Evolutionary conservation across 805 yeast species (phyloP).

Genomic region (Starmerella scarabaei): DNA sequence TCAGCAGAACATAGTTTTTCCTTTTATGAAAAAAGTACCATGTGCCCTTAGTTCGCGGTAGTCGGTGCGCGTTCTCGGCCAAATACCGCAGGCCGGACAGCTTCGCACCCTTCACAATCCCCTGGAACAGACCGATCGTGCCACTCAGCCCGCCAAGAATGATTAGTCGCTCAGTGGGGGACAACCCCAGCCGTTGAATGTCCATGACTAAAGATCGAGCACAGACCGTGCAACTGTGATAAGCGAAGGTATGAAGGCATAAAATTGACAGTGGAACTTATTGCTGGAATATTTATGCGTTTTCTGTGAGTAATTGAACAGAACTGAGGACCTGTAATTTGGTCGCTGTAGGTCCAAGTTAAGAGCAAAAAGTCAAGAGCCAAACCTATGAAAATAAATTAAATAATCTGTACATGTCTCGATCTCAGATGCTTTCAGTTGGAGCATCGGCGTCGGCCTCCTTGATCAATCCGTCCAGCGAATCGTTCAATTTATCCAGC

Average conservation of each 20-base stretch:
- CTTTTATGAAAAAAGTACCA: constrained; percentile 84
- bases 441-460: background rate
- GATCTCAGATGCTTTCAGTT: too few relatives aligned
- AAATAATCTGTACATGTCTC: too few relatives aligned
- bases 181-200: constrained; percentile 13
- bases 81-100: constrained; percentile 45
- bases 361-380: too few relatives aligned
- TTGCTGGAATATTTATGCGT: too few relatives aligned
- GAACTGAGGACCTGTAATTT: too few relatives aligned
- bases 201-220: too few relatives aligned
- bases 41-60: constrained; percentile 65
- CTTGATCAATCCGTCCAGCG: constrained; percentile 17
- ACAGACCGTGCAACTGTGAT: too few relatives aligned
- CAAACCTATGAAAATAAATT: too few relatives aligned
- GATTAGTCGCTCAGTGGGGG: constrained; percentile 12
- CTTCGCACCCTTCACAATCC: constrained; percentile 48
- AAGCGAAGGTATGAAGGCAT: too few relatives aligned
- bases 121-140: constrained; percentile 29
- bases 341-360: too few relatives aligned
- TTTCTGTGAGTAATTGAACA: too few relatives aligned
- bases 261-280: too few relatives aligned
- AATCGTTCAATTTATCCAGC: constrained; percentile 16
- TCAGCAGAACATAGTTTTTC: constrained; percentile 60
- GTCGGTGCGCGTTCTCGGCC: constrained; percentile 70
- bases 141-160: constrained; percentile 15